Base-by-base conservation (phyloP, 257 asterid genomes). In the Haberlea rhodopensis region DNA sequence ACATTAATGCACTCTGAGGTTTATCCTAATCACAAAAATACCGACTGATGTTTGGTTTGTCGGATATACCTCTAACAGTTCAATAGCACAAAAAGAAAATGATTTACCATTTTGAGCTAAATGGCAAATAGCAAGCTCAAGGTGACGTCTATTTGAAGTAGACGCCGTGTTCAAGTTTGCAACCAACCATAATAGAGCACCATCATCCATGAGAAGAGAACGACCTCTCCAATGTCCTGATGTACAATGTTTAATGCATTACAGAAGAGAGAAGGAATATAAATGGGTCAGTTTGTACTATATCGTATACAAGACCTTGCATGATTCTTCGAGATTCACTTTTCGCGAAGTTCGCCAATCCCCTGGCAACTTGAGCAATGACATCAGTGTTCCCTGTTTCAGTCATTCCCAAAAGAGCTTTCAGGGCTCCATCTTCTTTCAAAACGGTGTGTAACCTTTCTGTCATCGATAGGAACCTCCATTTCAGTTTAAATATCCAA, bases 101-200 rank as follows among this genome's bases (percentile, higher is more conserved):
- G 9, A 31, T 52, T 60, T 66, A 91, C 96, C 98, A 73, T 91
- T 91, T 80, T 91, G 98, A 65, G 98, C 98, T 73, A 91, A 79
- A 82, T 88, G 98, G 81, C 96, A 91, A 56, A 91, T 75, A 60
- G 98, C 90, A 67, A 91, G 95, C 72, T 91, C 98, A 66, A 86
- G 72, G 63, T 91, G 98, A 29, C 98, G 95, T 57, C 86, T 75
- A 11, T 88, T 77, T 19, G 95, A 71, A 71, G 86, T 53, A 54
- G 91, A 71, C 49, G 82, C 18, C 21, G 73, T 75, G 69, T 78
- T 86, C 71, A 80, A 74, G 81, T 88, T 86, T 28, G 88, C 71
- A 32, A 83, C 81, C 77, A 91, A 73, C 98, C 98, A 91, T 28
- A 78, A 52, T 18, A 91, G 76, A 72, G 84, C 89, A 57, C 84